Base-by-base conservation (phyloP, 2,329 filamentous ascomycete genomes). In the Ophiostoma sp. region DNA sequence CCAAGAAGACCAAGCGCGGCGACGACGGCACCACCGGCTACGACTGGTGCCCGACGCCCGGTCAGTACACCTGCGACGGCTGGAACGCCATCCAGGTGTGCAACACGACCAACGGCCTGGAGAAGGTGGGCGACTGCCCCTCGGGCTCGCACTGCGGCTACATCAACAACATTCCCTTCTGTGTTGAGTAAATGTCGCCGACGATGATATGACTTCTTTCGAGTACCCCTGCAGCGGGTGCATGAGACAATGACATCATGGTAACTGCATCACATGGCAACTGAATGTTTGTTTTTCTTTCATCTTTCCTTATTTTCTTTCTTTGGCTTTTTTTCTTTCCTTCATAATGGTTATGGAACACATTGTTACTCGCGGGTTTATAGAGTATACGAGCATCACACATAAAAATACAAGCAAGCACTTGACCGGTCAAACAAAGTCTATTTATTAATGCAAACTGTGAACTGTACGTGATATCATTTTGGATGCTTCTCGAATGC, bases 41-140 rank as follows among this genome's bases (percentile, higher is more conserved):
- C 73, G 70, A 74, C 74, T 77, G 73, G 57, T 78, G 73, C 70
- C 9, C 64, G 71, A 77, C 76, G 3, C 73, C 78, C 1, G 78
- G 78, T 31, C 55, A 75, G 74, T 78, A 79, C 74, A 68, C 72
- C 25, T 78, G 77, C 75, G 75, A 75, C 36, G 78, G 78, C 28
- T 57, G 64, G 8, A 73, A 70, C 42, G 77, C 76, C n/a, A 78
- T 79, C 74, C 75, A 78, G 77, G 78, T 79, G 33, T 79, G 78
- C 77, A 74, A 78, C 71, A 73, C 72, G 17, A 72, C 74, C 68
- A 69, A 77, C 71, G 36, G 12, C 17, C 42, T 74, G 1, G 52
- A 75, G 74, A 75, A 76, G 33, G 76, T 78, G 12, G 77, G 78
- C 59, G 66, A 74, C 63, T 79, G 78, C 73, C 77, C 77, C 1